Base-by-base conservation (phyloP, 495 filamentous ascomycete species). In the Clohesyomyces aquaticus region DNA sequence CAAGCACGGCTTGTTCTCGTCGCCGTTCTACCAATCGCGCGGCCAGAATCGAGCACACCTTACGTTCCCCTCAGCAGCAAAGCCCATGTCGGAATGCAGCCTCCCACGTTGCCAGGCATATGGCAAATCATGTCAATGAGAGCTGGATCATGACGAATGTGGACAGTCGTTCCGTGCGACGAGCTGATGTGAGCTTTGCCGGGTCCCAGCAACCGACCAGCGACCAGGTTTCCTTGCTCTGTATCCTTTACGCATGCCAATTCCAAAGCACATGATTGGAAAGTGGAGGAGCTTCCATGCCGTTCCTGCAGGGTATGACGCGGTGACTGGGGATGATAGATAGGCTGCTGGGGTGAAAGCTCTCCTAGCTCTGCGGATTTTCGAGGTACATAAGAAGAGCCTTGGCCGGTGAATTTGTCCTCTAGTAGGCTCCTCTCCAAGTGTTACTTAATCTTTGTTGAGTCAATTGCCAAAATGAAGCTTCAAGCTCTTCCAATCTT, bases 231-330 rank as follows among this genome's bases (percentile, higher is more conserved):
- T 4, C 3, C 19, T 6, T 8, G 3, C 1, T n/a, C 32, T n/a
- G n/a, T n/a, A 18, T 11, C 22, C 3, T 21, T 12, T n/a, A 47
- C 2, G 48, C 59, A 61, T 61, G 59, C 59, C 25, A 23, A 35
- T 53, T 25, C 22, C 14, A n/a, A 19, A 35, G 21, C 3, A 23
- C 11, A 2, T 54, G 59, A 61, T 61, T 61, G 59, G 59, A 41
- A 42, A 42, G 10, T 35, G 3, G 2, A 4, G 11, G 8, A 3
- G 3, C 23, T 1, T 29, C 1, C 9, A 6, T 48, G 47, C 59
- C 59, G 59, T 61, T 50, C 59, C 59, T 61, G 59, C 59, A 43
- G 29, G 25, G n/a, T 38, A 61, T 61, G 59, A 61, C 59, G 59
- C 59, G 45, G 19, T 9, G 12, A 9, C 45, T 18, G 12, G n/a